phyloP scores from a whole-genome alignment of 1,284 basidiomycete genomes.

The Heliocybe sulcata region DNA sequence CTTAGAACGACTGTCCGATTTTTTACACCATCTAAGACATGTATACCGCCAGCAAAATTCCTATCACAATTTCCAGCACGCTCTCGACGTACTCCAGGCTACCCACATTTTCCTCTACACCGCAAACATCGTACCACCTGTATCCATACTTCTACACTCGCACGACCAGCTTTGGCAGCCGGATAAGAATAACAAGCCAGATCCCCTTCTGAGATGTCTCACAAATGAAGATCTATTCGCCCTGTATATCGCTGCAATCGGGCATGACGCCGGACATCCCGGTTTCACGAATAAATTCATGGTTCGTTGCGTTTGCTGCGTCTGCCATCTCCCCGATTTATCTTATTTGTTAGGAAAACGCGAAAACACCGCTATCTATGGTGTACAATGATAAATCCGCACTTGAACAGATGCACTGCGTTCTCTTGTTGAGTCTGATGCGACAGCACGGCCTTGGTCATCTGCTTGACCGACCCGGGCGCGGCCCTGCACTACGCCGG shows the following conservation, averaged over 20 bases:
- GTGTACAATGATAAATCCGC: slow-evolving; percentile 87
- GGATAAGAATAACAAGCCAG: slow-evolving; percentile 30
- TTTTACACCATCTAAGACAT: slow-evolving; percentile 76
- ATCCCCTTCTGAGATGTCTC: slow-evolving; percentile 44
- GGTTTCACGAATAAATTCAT: slow-evolving; percentile 89
- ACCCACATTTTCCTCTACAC: slow-evolving; percentile 77
- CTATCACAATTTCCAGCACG: slow-evolving; percentile 96
- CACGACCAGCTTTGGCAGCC: slow-evolving; percentile 40
- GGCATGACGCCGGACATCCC: slow-evolving; percentile 94
- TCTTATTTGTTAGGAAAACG: slow-evolving; percentile 68
- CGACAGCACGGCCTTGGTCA: slow-evolving; percentile 72
- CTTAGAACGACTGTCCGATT: slow-evolving; percentile 61
- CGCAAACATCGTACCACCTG: slow-evolving; percentile 74
- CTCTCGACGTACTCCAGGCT: slow-evolving; percentile 90
- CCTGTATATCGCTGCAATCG: slow-evolving; percentile 84
- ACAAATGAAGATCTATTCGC: slow-evolving; percentile 72
- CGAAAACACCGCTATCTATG: slow-evolving; percentile 78
- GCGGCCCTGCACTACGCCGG: slow-evolving; percentile 56
- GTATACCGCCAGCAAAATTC: slow-evolving; percentile 87
- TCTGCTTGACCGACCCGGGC: slow-evolving; percentile 47
- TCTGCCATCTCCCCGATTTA: slow-evolving; percentile 1
- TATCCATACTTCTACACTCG: slow-evolving; percentile 41
- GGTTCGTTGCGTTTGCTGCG: slow-evolving; percentile 38
- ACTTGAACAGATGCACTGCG: slow-evolving; percentile 89
- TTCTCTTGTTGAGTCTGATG: slow-evolving; percentile 78